Percentiles rank a stretch among this genome's conserved stretches.
These are phyloP conservation scores for Fusarium humuli DNA, from an alignment of 2,329 filamentous ascomycete genomes.

Conservation along the genomic window DNA sequence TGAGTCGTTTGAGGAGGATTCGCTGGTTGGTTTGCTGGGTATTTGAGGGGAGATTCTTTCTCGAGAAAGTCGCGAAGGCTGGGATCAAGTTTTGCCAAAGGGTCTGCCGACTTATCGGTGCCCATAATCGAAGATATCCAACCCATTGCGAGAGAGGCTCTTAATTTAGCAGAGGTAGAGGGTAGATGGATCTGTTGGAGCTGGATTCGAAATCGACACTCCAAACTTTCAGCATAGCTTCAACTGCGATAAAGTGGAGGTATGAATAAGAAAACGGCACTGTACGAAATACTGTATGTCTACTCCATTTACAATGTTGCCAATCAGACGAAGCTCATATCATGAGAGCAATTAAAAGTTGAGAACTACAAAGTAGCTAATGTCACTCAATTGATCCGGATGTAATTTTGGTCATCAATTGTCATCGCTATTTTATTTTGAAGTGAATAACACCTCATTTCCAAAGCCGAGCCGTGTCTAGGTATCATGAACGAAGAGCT, in stretches of 20 bases:
- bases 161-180: not conserved
- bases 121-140: constrained; percentile 68
- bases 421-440: constrained; percentile 9
- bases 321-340: not conserved
- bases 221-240: constrained; percentile 34
- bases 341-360: not conserved
- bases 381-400: not conserved
- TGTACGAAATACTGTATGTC: constrained; percentile 38
- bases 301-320: not conserved
- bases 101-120: constrained; percentile 62
- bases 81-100: constrained; percentile 81
- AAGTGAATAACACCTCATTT: not conserved
- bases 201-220: constrained; percentile 21
- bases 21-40: constrained; percentile 54
- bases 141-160: constrained; percentile 58
- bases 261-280: constrained; percentile 30
- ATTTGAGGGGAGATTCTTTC: constrained; percentile 82
- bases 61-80: constrained; percentile 86
- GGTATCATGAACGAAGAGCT: not conserved
- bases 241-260: constrained; percentile 34
- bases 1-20: constrained; percentile 18
- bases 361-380: not conserved
- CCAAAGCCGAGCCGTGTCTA: constrained; percentile 3
- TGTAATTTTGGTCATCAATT: not conserved
- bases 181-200: not conserved